A percentile compares a stretch with the other conserved stretches of the same genome.
Conservation (phyloP, 139 green algal species). For the Chlorella sp. region DNA sequence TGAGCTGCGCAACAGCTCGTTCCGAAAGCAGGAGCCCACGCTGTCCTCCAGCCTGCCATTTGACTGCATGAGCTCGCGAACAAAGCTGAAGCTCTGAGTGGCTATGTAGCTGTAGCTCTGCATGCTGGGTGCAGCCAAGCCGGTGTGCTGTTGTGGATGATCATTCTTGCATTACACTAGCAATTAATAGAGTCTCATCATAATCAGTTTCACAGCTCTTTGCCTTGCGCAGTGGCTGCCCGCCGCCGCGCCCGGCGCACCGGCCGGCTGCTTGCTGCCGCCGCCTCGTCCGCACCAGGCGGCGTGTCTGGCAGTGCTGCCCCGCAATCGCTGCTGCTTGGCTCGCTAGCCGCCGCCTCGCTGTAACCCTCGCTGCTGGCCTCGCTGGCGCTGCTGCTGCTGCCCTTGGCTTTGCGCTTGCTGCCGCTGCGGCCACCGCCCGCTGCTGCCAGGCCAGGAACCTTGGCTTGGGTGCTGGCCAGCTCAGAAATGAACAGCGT, state of each 20-base stretch:
- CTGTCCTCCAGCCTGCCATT: too few species aligned
- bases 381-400: background rate
- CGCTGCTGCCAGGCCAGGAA: background rate
- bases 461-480: slow-evolving; percentile 54
- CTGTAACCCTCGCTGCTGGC: background rate
- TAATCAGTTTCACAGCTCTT: background rate
- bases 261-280: background rate
- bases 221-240: background rate
- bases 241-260: background rate
- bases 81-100: too few species aligned
- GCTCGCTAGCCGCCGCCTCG: background rate
- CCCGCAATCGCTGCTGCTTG: background rate
- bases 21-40: background rate
- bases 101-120: too few species aligned
- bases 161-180: too few species aligned
- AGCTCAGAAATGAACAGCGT: slow-evolving; percentile 92
- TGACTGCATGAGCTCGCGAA: too few species aligned
- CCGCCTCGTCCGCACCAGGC: background rate
- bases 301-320: background rate
- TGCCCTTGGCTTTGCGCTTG: background rate
- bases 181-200: too few species aligned
- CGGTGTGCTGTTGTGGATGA: too few species aligned
- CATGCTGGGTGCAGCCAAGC: too few species aligned
- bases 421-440: background rate
- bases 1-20: background rate